phyloP scores from a whole-genome alignment of 1,284 basidiomycete genomes.

The Ustilago lituana region DNA sequence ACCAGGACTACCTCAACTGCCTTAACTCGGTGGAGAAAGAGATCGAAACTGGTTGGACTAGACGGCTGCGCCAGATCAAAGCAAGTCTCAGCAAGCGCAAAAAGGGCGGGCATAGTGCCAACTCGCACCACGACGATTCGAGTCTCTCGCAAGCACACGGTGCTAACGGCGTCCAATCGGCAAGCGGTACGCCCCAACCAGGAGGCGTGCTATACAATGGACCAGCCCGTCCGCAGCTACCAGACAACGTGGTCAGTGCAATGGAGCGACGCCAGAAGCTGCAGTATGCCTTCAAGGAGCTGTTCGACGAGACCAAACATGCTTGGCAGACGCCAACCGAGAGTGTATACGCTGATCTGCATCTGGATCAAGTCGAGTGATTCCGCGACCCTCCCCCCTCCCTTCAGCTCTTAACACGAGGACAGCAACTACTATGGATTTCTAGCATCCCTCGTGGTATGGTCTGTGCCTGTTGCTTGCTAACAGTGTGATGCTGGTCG shows the following conservation, averaged over 20 bases:
- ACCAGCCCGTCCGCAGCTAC: slow-evolving; percentile 55
- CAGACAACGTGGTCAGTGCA: slow-evolving; percentile 54
- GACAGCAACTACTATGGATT: too few relatives aligned
- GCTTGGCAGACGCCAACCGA: slow-evolving; percentile 54
- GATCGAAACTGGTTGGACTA: slow-evolving; percentile 63
- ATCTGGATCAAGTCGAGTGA: slow-evolving; percentile 40
- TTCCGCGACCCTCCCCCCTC: background rate
- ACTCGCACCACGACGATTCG: slow-evolving; percentile 41
- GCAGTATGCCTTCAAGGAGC: slow-evolving; percentile 54
- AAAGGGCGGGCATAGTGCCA: slow-evolving; percentile 46
- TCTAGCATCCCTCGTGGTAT: too few relatives aligned
- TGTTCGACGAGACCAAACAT: slow-evolving; percentile 57
- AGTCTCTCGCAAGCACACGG: slow-evolving; percentile 14
- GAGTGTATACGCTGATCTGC: slow-evolving; percentile 50
- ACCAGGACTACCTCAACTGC: slow-evolving; percentile 71
- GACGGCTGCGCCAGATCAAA: slow-evolving; percentile 62
- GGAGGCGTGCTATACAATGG: slow-evolving; percentile 42
- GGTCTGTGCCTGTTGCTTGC: too few relatives aligned
- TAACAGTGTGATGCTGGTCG: too few relatives aligned
- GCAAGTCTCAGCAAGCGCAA: slow-evolving; percentile 62
- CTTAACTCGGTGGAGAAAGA: slow-evolving; percentile 64
- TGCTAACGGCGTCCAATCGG: slow-evolving; percentile 34
- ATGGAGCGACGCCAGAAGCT: slow-evolving; percentile 58
- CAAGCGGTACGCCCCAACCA: slow-evolving; percentile 35
- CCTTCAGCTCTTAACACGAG: too few relatives aligned